Conservation (phyloP, 441 rosid genomes). For the Melastoma candidum region DNA sequence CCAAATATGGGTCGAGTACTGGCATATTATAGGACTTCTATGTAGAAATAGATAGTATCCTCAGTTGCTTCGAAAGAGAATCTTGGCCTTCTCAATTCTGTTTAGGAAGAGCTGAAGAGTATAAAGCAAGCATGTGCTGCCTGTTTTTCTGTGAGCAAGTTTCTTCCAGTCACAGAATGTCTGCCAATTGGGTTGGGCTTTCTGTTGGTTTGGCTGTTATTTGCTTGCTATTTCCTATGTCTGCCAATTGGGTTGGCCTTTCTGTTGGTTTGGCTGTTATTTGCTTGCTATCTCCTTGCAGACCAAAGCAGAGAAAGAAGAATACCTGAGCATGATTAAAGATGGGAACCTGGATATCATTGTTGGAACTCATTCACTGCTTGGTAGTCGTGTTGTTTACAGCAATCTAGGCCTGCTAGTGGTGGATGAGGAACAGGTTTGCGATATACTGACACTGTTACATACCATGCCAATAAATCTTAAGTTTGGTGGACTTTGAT, state of each 20-base stretch:
- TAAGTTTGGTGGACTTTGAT: neutral
- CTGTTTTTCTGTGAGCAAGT: no score
- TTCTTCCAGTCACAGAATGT: no score
- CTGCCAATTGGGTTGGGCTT: neutral
- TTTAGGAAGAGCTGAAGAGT: no score
- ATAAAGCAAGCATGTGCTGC: no score
- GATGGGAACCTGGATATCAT: slow-evolving; percentile 67
- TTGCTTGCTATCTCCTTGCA: slow-evolving; percentile 27
- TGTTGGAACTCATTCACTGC: slow-evolving; percentile 97
- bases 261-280: neutral
- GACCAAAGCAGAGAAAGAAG: slow-evolving; percentile 82
- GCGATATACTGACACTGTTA: slow-evolving; percentile 14
- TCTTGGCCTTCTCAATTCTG: no score
- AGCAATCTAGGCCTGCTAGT: slow-evolving; percentile 94
- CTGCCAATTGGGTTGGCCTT: neutral
- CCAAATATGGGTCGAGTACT: no score
- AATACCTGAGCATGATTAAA: slow-evolving; percentile 62
- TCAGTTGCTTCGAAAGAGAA: no score
- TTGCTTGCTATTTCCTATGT: slow-evolving; percentile 7
- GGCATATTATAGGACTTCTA: no score
- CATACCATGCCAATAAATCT: slow-evolving; percentile 18
- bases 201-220: neutral
- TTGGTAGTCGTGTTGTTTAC: slow-evolving; percentile 87
- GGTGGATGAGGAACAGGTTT: slow-evolving; percentile 98
- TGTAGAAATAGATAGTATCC: no score